Percentiles rank a stretch among this genome's conserved stretches.
Evolutionary conservation across 257 asterid genomes (phyloP).

Genomic region (Solanum stenotomum): DNA sequence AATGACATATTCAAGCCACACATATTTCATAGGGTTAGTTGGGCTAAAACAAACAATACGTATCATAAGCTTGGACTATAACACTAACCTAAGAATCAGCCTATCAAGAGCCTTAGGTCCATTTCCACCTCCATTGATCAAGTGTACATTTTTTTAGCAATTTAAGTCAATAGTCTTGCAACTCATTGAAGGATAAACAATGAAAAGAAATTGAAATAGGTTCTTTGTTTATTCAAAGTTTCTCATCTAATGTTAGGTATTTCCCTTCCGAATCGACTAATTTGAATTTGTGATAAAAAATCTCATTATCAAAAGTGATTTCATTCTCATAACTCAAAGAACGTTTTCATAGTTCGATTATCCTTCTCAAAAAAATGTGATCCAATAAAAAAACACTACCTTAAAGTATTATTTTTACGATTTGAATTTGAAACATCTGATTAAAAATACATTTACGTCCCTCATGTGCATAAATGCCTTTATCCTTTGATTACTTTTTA

Average conservation of each 20-base stretch:
- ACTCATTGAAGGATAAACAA: background rate
- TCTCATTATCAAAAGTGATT: background rate
- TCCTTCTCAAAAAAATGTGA: accelerated
- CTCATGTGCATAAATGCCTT: background rate
- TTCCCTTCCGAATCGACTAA: background rate
- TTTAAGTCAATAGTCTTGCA: background rate
- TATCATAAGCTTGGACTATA: background rate
- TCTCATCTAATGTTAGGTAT: background rate
- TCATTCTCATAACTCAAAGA: background rate
- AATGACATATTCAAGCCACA: background rate
- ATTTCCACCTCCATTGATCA: background rate
- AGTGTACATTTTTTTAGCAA: background rate
- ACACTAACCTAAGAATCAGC: background rate
- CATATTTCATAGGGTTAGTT: background rate
- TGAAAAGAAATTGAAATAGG: background rate
- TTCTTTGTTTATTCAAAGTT: background rate
- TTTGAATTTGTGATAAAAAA: background rate
- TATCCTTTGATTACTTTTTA: background rate
- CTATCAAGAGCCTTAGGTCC: background rate
- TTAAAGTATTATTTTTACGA: no score
- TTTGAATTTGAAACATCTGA: background rate
- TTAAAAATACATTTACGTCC: background rate
- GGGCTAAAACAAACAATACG: background rate
- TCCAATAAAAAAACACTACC: accelerated
- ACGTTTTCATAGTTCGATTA: background rate